Evolutionary conservation across 805 yeast genomes (phyloP).

Genomic region (Saccharomycopsis sp.): DNA sequence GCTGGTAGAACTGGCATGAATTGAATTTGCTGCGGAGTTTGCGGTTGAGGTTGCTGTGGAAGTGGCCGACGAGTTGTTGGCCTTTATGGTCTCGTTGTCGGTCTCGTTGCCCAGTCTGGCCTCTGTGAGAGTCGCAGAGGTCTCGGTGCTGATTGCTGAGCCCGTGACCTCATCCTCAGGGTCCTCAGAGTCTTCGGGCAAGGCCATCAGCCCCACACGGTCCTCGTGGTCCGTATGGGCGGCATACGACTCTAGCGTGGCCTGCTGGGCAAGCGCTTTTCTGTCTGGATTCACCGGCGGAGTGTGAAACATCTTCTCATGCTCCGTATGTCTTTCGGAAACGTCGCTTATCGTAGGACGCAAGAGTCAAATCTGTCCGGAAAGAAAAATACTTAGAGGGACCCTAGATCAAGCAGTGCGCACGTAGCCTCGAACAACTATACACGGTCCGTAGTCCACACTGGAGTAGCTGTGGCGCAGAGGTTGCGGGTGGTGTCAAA

Average conservation of each 20-base stretch:
- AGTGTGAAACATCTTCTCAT: constrained; percentile 19
- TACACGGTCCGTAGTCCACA: too few species aligned
- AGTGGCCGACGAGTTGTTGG: not conserved
- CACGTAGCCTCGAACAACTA: not conserved
- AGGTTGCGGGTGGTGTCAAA: too few species aligned
- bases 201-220: too few species aligned
- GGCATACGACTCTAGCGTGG: constrained; percentile 18
- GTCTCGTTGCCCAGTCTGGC: not conserved
- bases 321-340: not conserved
- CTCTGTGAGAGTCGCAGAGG: not conserved
- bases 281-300: constrained; percentile 20
- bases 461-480: too few species aligned
- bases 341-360: not conserved
- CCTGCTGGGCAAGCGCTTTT: constrained; percentile 2
- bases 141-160: not conserved
- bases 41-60: not conserved
- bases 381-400: not conserved
- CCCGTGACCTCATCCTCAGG: not conserved
- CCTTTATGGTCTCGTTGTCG: not conserved
- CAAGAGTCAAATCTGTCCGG: not conserved
- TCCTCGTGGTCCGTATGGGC: not conserved
- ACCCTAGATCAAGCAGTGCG: not conserved
- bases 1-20: not conserved
- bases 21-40: not conserved
- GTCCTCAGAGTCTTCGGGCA: too few species aligned